Conservation (phyloP, 1,284 basidiomycete species). For the Phlebopus sp. region DNA sequence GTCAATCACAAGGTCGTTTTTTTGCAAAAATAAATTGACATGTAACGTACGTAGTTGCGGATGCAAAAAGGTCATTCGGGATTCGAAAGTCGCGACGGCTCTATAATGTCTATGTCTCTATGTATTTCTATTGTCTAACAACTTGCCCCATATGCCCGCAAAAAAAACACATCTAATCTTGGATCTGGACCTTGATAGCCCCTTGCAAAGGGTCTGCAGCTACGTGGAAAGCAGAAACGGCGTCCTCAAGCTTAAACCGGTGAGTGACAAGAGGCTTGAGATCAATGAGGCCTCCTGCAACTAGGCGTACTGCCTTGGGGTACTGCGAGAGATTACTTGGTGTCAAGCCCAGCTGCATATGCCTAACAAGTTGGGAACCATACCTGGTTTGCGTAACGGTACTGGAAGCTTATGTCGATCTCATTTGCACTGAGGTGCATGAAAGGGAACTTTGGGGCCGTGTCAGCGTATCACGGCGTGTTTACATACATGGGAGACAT, state of each 20-base stretch:
- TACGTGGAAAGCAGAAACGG: constrained; percentile 76
- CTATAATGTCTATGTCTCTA: too few relatives aligned
- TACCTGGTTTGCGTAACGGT: constrained; percentile 62
- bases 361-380: constrained; percentile 1
- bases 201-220: constrained; percentile 66
- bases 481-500: too few relatives aligned
- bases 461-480: too few relatives aligned
- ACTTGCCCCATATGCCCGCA: too few relatives aligned
- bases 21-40: too few relatives aligned
- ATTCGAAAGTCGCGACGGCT: too few relatives aligned
- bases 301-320: constrained; percentile 78
- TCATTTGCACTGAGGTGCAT: constrained; percentile 68
- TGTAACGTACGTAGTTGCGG: too few relatives aligned
- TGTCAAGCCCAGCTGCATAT: background rate
- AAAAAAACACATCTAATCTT: constrained; percentile 40
- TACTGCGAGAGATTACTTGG: constrained; percentile 43
- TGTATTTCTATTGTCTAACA: too few relatives aligned
- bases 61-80: too few relatives aligned
- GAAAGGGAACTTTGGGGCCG: constrained; percentile 30
- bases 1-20: too few relatives aligned
- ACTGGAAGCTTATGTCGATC: constrained; percentile 63
- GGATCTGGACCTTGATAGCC: constrained; percentile 65
- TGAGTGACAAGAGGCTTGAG: constrained; percentile 84
- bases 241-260: constrained; percentile 73
- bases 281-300: constrained; percentile 70